These are phyloP conservation scores for Encephalitozoon cuniculi DNA, from an alignment of 371 early-diverging fungal species.

Conservation along the genomic window DNA sequence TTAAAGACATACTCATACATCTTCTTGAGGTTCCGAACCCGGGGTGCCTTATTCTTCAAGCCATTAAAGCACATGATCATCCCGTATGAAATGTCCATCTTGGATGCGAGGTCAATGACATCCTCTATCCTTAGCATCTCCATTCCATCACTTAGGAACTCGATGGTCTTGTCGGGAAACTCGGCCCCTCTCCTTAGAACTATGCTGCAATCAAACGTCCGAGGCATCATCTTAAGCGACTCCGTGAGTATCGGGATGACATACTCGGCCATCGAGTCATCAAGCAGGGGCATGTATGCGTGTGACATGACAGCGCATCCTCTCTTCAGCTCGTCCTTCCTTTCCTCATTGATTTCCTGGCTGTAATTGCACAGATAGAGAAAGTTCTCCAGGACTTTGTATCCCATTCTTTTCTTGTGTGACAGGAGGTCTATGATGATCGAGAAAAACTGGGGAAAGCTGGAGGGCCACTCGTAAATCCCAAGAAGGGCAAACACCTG, in stretches of 20 bases:
- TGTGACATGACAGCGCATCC: constrained; percentile 27
- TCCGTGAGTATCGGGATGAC: constrained; percentile 50
- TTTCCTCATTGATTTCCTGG: constrained; percentile 57
- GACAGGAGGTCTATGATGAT: constrained; percentile 36
- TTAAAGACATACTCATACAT: constrained; percentile 49
- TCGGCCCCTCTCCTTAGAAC: constrained; percentile 23
- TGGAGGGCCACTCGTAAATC: constrained; percentile 57
- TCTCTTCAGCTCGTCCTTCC: constrained; percentile 58
- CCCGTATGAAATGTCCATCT: constrained; percentile 4
- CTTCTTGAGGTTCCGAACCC: not conserved
- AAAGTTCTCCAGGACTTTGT: constrained; percentile 49
- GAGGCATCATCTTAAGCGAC: constrained; percentile 40
- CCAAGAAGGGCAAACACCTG: constrained; percentile 52
- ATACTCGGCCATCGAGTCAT: constrained; percentile 6
- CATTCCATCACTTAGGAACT: constrained; percentile 43
- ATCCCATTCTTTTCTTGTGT: constrained; percentile 25
- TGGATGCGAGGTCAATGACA: constrained; percentile 21
- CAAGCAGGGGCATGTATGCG: constrained; percentile 32
- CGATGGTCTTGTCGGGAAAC: constrained; percentile 30
- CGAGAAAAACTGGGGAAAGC: constrained; percentile 47
- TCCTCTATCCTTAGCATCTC: not conserved
- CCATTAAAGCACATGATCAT: constrained; percentile 26
- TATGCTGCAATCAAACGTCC: constrained; percentile 33
- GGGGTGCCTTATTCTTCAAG: constrained; percentile 14
- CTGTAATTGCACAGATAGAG: constrained; percentile 49